These are phyloP conservation scores for Parathielavia appendiculata DNA, from an alignment of 495 filamentous ascomycete genomes.

Conservation along the genomic window DNA sequence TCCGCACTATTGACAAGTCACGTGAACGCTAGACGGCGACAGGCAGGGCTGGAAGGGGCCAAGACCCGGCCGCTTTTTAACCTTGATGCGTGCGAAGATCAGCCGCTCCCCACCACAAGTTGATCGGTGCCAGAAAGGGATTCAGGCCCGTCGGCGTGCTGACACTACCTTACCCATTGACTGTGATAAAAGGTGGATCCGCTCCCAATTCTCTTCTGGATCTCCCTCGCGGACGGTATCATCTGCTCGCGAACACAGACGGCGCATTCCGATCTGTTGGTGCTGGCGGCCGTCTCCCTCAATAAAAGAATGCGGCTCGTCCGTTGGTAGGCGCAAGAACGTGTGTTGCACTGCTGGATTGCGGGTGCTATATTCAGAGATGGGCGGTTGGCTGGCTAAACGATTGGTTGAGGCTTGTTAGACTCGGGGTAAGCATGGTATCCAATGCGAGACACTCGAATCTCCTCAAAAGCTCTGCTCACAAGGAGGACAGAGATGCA, in stretches of 20 bases:
- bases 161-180: too few species aligned
- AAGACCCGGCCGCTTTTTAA: neutral
- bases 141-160: conserved; percentile 10
- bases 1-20: neutral
- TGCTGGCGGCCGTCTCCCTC: neutral
- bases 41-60: neutral
- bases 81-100: conserved; percentile 8
- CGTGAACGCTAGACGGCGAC: neutral
- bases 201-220: too few species aligned
- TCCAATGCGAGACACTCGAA: neutral
- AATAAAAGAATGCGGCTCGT: neutral
- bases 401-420: neutral
- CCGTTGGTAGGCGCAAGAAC: neutral
- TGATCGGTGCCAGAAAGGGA: conserved; percentile 5
- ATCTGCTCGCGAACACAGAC: neutral
- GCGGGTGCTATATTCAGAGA: conserved; percentile 1
- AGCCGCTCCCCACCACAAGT: conserved; percentile 12
- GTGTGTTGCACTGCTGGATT: conserved; percentile 2
- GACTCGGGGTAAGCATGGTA: neutral
- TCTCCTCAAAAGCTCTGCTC: too few species aligned
- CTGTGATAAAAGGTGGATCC: too few species aligned
- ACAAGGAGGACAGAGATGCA: too few species aligned
- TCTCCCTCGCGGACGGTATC: neutral
- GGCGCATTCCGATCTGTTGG: neutral
- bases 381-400: neutral